Base-by-base conservation (phyloP, 2,329 filamentous ascomycete species). In the Penicillium sclerotiorum region DNA sequence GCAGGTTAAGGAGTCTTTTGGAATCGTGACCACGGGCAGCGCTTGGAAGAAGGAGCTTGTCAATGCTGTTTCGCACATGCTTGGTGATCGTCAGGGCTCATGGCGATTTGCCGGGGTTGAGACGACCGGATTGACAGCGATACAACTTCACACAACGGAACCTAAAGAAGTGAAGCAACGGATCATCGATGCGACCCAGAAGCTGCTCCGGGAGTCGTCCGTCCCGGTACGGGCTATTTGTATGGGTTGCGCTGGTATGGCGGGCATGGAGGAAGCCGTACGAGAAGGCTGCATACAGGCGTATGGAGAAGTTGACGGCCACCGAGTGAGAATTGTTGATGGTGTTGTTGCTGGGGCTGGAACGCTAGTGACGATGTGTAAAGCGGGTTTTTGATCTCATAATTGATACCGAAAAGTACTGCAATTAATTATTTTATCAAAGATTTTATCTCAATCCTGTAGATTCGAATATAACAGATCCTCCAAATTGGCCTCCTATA, bases 161-260 rank as follows among this genome's bases (percentile, higher is more conserved):
- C 78, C 80, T 0, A 82, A 83, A 8, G 78, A 88, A 53, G 84
- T 96, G 30, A 75, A 77, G 30, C 67, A 68, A 51, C 85, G 83
- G 62, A 83, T 96, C 65, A 84, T 79, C 57, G 79, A 83, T 13
- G 90, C 91, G 0, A 88, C 89, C 0, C 82, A 79, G 66, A 75
- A 79, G 43, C 73, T 96, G 21, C 71, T 95, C 22, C 67, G 65
- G 7, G 76, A 76, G 11, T 73, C 64, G 8, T 49, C 58, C 6
- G 49, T 79, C 0, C 74, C 77, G 3, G 81, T 92, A 0, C 76
- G 78, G 4, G 88, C 85, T 20, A 82, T 96, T 7, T 88, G 90
- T 63, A 80, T 96, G 76, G 92, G 92, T 0, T 96, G 92, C 68
- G 92, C 89, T 2, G 92, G 91, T 0, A 96, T 96, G 92, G 86